These are phyloP conservation scores for Candida insectalens DNA, from an alignment of 805 yeast genomes.

Conservation along the genomic window DNA sequence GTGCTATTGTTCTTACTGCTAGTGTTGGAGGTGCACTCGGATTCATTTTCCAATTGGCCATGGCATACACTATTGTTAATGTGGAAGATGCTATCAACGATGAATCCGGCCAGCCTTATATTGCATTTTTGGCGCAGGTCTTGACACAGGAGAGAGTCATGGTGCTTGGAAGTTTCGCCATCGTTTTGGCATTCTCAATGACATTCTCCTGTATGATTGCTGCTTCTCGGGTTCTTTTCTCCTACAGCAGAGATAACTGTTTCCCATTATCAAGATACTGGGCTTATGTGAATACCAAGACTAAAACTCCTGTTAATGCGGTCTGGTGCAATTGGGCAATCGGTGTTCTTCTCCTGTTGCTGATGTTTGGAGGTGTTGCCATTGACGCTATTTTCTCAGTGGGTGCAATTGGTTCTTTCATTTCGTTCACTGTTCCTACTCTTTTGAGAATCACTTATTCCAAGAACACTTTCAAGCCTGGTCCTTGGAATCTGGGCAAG, in stretches of 20 bases:
- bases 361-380: constrained; percentile 58
- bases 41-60: constrained; percentile 45
- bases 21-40: constrained; percentile 46
- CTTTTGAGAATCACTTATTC: constrained; percentile 46
- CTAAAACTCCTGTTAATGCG: constrained; percentile 56
- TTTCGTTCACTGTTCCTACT: constrained; percentile 55
- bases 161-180: constrained; percentile 32
- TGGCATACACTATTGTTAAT: constrained; percentile 50
- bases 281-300: constrained; percentile 37
- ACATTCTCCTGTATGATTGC: constrained; percentile 49
- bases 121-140: constrained; percentile 40
- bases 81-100: constrained; percentile 35
- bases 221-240: constrained; percentile 54
- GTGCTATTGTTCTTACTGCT: constrained; percentile 51
- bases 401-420: constrained; percentile 59
- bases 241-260: constrained; percentile 58
- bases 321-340: constrained; percentile 45
- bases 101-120: constrained; percentile 51
- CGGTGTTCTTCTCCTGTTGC: constrained; percentile 44
- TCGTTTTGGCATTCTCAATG: constrained; percentile 35
- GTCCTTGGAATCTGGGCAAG: constrained; percentile 56
- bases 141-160: constrained; percentile 30
- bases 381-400: constrained; percentile 64
- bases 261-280: constrained; percentile 50
- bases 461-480: constrained; percentile 40